These are phyloP conservation scores for Starmerella floricola DNA, from an alignment of 805 yeast species.

Conservation along the genomic window DNA sequence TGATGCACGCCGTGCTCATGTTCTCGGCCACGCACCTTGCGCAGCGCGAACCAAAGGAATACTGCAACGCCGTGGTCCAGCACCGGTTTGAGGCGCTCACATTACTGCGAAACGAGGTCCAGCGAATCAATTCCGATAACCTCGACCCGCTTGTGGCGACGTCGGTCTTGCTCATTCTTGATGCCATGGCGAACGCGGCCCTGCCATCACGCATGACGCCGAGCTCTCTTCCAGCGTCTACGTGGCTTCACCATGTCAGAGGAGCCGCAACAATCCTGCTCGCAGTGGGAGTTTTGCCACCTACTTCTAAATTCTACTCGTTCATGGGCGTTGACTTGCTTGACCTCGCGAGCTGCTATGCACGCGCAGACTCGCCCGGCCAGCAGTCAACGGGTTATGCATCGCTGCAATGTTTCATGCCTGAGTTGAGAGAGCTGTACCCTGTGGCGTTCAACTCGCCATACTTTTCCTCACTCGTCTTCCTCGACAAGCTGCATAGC, in stretches of 20 bases:
- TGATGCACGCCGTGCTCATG: constrained; percentile 85
- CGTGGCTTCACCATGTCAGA: constrained; percentile 94
- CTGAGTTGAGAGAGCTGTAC: constrained; percentile 69
- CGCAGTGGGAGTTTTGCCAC: constrained; percentile 88
- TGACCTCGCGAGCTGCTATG: constrained; percentile 57
- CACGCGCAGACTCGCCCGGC: constrained; percentile 4
- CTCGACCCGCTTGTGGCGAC: constrained; percentile 83
- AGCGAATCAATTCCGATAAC: constrained; percentile 69
- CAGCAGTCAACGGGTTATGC: constrained; percentile 20
- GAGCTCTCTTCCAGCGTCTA: constrained; percentile 69
- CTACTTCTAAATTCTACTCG: constrained; percentile 51
- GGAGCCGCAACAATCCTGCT: constrained; percentile 94
- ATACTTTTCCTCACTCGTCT: constrained; percentile 74
- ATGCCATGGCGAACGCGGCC: constrained; percentile 82
- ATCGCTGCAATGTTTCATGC: constrained; percentile 56
- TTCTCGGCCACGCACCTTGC: constrained; percentile 83
- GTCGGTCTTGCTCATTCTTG: constrained; percentile 80
- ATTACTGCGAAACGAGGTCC: constrained; percentile 70
- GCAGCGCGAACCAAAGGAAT: constrained; percentile 46
- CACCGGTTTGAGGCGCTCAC: constrained; percentile 82
- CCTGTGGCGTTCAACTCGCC: constrained; percentile 79
- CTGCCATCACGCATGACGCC: constrained; percentile 39
- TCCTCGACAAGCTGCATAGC: constrained; percentile 62
- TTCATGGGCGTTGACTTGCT: constrained; percentile 78
- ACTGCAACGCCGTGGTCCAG: constrained; percentile 42